phyloP scores from a whole-genome alignment of 768 basidiomycete species.

The Boletus eberwhitei region DNA sequence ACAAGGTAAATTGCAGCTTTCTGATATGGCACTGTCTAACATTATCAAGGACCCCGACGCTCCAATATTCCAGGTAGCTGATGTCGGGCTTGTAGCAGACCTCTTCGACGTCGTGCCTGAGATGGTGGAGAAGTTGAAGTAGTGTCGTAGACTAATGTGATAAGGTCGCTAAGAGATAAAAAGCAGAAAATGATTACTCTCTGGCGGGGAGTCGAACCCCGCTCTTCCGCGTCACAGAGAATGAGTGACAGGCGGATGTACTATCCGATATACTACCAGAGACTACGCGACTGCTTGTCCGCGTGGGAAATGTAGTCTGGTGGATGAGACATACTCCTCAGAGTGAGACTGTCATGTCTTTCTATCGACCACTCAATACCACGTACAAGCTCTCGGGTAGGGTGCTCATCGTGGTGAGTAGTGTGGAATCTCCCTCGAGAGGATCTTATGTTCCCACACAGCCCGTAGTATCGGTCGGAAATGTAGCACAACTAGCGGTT shows the following conservation, averaged over 20 bases:
- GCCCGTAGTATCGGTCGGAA: constrained; percentile 79
- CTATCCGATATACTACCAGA: constrained; percentile 51
- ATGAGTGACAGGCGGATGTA: constrained; percentile 45
- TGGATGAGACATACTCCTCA: not conserved
- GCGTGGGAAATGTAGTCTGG: not conserved
- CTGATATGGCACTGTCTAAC: constrained; percentile 7
- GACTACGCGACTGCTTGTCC: not conserved
- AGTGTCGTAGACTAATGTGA: constrained; percentile 23
- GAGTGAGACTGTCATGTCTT: constrained; percentile 18
- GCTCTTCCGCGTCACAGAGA: constrained; percentile 32
- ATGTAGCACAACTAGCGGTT: constrained; percentile 74
- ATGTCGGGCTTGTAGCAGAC: constrained; percentile 91
- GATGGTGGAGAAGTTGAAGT: constrained; percentile 82
- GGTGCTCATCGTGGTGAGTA: constrained; percentile 30
- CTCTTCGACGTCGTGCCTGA: constrained; percentile 91
- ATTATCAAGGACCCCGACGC: constrained; percentile 83
- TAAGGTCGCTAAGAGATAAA: constrained; percentile 2
- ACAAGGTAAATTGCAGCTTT: constrained; percentile 60
- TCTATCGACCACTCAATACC: constrained; percentile 27
- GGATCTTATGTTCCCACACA: constrained; percentile 21
- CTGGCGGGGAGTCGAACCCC: constrained; percentile 48
- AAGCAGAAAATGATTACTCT: constrained; percentile 16
- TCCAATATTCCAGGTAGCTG: constrained; percentile 98
- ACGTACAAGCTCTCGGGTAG: constrained; percentile 29
- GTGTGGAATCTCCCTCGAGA: not conserved